Base-by-base conservation (phyloP, 202 grass and related monocot genomes). In the Setaria viridis region DNA sequence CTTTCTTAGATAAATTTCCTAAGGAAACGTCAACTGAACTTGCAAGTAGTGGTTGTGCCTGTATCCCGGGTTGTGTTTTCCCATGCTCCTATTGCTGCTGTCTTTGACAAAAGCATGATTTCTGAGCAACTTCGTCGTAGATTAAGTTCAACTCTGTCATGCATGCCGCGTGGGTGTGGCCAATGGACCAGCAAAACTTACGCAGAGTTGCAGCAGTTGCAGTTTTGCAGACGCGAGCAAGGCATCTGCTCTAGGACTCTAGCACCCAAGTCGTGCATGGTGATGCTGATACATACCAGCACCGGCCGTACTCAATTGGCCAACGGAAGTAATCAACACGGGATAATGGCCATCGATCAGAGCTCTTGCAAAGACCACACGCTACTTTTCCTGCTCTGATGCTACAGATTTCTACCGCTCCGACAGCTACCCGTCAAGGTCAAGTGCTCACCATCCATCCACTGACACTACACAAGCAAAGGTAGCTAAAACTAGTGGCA, bases 331-430 rank as follows among this genome's bases (percentile, higher is more conserved):
- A 19, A 25, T n/a, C 17, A 54, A 14, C 60, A 59, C 21, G 21
- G 54, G 53, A 30, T 10, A 35, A 76, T 37, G 63, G 21, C 5
- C n/a, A 11, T 33, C 13, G 25, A 19, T n/a, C 34, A 4, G 4
- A 12, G 21, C 34, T 41, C 39, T 86, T 43, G 12, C 76, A 41
- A 43, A 55, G 35, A 43, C 32, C 47, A 41, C 19, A 80, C 45
- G 56, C 68, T 65, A 62, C 48, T 66, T 80, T 74, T n/a, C 57
- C 35, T 5, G 45, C 56, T 41, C 25, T 72, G 80, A 73, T 46
- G 81, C 67, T 73, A 67, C 69, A 20, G 32, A 67, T 85, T 60
- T 81, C 77, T 85, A 70, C 77, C 34, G 8, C 57, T 58, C 55
- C 3, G 70, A 54, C 35, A 62, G 87, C 51, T 73, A 84, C 72